These are phyloP conservation scores for Porcisia hertigi DNA, from an alignment of 208 protist species.

Conservation along the genomic window DNA sequence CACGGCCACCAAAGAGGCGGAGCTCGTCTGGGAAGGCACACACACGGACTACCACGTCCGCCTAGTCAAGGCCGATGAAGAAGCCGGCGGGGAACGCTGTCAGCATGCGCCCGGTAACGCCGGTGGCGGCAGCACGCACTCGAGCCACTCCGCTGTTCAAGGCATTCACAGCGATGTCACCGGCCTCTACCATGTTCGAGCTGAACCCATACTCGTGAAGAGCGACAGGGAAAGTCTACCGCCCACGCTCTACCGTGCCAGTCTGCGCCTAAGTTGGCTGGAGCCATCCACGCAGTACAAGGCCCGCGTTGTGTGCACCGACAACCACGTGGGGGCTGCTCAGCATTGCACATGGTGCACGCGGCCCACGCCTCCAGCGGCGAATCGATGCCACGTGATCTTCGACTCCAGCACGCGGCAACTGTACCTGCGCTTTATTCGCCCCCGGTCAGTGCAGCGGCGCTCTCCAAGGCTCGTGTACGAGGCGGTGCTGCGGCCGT, in stretches of 20 bases:
- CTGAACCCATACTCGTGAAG: background rate
- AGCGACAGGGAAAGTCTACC: background rate
- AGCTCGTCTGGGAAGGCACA: conserved; percentile 19
- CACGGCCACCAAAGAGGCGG: background rate
- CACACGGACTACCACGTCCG: background rate
- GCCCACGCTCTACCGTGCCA: conserved; percentile 4
- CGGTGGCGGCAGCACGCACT: no score
- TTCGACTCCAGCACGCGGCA: conserved; percentile 22
- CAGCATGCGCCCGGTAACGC: background rate
- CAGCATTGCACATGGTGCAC: conserved; percentile 8
- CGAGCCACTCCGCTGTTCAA: no score
- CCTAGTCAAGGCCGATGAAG: background rate
- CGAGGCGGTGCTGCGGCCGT: conserved; percentile 3
- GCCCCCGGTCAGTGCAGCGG: background rate
- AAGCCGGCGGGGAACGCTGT: background rate
- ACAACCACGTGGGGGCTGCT: conserved; percentile 6
- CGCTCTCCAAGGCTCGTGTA: background rate
- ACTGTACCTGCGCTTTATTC: conserved; percentile 12
- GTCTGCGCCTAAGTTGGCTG: conserved; percentile 4
- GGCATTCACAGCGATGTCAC: background rate
- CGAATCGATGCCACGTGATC: background rate
- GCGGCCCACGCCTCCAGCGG: background rate
- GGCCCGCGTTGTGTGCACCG: conserved; percentile 3
- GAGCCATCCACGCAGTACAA: conserved; percentile 5
- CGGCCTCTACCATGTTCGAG: background rate